Evolutionary conservation across 768 basidiomycete genomes (phyloP).

Genomic region (Lactarius tabidus): DNA sequence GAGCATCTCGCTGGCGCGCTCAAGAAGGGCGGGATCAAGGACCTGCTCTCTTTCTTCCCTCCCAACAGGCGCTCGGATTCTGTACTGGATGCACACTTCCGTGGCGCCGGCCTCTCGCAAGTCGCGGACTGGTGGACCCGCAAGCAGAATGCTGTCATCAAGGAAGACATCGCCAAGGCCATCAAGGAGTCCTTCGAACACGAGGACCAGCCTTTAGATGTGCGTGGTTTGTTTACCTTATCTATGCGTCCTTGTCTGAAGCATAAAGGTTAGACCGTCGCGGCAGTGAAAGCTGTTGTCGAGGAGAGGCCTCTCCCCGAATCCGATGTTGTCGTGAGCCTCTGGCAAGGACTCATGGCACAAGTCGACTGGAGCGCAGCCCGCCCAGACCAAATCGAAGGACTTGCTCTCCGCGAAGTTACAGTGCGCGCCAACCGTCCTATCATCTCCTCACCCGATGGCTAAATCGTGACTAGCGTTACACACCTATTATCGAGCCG

Average conservation of each 20-base stretch:
- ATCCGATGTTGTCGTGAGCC: constrained; percentile 76
- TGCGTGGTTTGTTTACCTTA: constrained; percentile 36
- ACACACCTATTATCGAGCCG: constrained; percentile 78
- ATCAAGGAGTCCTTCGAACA: constrained; percentile 67
- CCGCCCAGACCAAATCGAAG: constrained; percentile 88
- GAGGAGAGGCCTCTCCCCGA: constrained; percentile 83
- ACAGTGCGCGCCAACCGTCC: constrained; percentile 43
- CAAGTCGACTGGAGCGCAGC: constrained; percentile 79
- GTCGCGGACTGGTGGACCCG: constrained; percentile 95
- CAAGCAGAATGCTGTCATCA: constrained; percentile 78
- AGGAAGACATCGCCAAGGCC: constrained; percentile 67
- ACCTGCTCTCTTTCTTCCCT: constrained; percentile 86
- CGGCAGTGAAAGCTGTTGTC: constrained; percentile 64
- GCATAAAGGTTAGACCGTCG: constrained; percentile 57
- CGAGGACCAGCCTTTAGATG: constrained; percentile 65
- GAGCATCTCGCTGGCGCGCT: constrained; percentile 83
- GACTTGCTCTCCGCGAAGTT: constrained; percentile 82
- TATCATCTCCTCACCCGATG: not conserved
- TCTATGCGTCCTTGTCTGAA: not conserved
- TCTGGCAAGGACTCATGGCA: constrained; percentile 90
- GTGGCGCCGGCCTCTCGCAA: constrained; percentile 65
- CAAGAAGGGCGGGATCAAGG: constrained; percentile 80
- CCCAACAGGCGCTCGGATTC: constrained; percentile 71
- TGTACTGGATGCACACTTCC: constrained; percentile 83
- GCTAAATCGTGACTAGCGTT: constrained; percentile 51